Percentiles rank a stretch among this genome's conserved stretches.
Conservation (phyloP, 179 eudicot genomes). For the Beta corolliflora region DNA sequence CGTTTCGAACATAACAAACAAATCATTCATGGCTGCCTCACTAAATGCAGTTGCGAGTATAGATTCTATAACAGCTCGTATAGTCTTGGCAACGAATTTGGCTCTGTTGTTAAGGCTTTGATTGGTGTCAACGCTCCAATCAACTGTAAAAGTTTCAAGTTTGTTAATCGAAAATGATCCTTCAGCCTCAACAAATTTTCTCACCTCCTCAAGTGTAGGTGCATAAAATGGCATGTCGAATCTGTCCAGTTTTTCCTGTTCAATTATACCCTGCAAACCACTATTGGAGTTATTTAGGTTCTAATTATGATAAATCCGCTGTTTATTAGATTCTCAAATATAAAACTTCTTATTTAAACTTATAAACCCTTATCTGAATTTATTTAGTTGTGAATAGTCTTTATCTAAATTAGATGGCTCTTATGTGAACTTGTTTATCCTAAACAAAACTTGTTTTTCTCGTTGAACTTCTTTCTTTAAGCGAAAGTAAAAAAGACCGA, state of each 20-base stretch:
- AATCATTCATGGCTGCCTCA: constrained; percentile 18
- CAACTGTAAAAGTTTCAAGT: constrained; percentile 31
- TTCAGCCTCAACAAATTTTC: constrained; percentile 28
- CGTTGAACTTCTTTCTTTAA: neutral
- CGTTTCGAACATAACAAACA: constrained; percentile 24
- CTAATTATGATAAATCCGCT: neutral
- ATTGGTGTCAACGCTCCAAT: constrained; percentile 31
- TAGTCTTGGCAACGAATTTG: constrained; percentile 18
- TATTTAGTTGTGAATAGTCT: too few relatives aligned
- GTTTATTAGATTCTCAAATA: too few relatives aligned
- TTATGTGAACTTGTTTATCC: too few relatives aligned
- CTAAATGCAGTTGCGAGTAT: constrained; percentile 18
- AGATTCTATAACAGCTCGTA: constrained; percentile 35
- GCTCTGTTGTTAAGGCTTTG: constrained; percentile 22
- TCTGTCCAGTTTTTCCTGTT: constrained; percentile 34
- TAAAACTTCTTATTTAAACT: too few relatives aligned
- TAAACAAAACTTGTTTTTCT: too few relatives aligned
- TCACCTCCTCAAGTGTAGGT: constrained; percentile 36
- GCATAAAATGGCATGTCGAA: constrained; percentile 48
- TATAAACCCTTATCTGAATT: neutral
- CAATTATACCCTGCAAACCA: constrained; percentile 43
- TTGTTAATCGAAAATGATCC: constrained; percentile 43
- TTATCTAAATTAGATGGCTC: too few relatives aligned
- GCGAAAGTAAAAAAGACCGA: neutral
- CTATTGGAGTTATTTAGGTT: neutral